Percentiles rank a stretch among this genome's conserved stretches.
These are phyloP conservation scores for Xylaria sp. DNA, from an alignment of 2,329 filamentous ascomycete genomes.

Conservation along the genomic window DNA sequence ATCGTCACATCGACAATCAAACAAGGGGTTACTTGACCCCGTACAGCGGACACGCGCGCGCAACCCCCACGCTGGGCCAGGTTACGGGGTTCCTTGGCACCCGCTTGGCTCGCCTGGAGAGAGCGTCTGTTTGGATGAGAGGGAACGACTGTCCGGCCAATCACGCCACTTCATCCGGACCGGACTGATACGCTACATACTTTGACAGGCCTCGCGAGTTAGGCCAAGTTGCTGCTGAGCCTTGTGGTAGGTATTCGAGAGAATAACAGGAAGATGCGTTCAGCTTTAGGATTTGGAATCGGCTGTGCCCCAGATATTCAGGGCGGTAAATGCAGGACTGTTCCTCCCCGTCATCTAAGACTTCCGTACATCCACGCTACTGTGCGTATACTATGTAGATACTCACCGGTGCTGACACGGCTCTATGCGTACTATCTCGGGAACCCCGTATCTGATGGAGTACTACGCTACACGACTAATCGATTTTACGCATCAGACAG, in stretches of 20 bases:
- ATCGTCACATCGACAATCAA: slow-evolving; percentile 39
- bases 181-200: slow-evolving; percentile 14
- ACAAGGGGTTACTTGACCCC: slow-evolving; percentile 45
- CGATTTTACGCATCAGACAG: slow-evolving; percentile 26
- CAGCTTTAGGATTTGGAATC: slow-evolving; percentile 35
- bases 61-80: slow-evolving; percentile 41
- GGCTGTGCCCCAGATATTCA: slow-evolving; percentile 24
- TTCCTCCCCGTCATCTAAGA: slow-evolving; percentile 8
- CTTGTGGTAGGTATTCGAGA: slow-evolving; percentile 5
- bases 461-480: neutral
- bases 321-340: slow-evolving; percentile 26
- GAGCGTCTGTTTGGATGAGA: slow-evolving; percentile 22
- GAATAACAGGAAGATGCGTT: slow-evolving; percentile 15
- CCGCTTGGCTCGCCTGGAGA: slow-evolving; percentile 26
- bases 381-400: slow-evolving; percentile 19
- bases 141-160: slow-evolving; percentile 16
- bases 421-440: neutral
- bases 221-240: slow-evolving; percentile 14
- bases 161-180: slow-evolving; percentile 12
- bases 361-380: slow-evolving; percentile 19
- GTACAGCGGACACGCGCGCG: slow-evolving; percentile 38
- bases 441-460: slow-evolving; percentile 4
- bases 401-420: slow-evolving; percentile 10
- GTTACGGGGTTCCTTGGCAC: slow-evolving; percentile 37
- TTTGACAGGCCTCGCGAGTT: slow-evolving; percentile 4